Evolutionary conservation across 2,329 filamentous ascomycete species (phyloP), one percentile per base, ranked within the genome.

Genomic region (Apiospora arundinis): DNA sequence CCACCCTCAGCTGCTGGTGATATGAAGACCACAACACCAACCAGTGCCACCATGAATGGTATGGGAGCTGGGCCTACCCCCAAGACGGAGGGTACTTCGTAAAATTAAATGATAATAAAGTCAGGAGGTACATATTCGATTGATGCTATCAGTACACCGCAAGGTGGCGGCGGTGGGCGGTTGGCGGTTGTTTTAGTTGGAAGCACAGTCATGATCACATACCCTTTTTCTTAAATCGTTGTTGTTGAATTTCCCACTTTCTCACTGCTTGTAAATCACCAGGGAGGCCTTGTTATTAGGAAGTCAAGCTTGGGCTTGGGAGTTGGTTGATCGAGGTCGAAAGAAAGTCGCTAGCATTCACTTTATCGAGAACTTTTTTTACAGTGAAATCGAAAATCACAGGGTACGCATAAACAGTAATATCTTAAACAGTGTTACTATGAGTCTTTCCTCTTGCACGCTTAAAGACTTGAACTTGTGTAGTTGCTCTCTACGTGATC

Each of bases 1-100:
- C 83, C 87, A 14, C 80, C 82, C 11, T 85, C 88, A 23, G 81
- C 84, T 4, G 81, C 88, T 21, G 84, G 82, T 18, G 89, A 91
- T 56, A 80, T 83, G 63, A 91, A 90, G 81, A 88, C 82, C 75
- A 44, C 68, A n/a, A 70, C 68, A n/a, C 68, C 68, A 25, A 65
- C 68, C 40, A 70, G 42, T 21, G 68, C 68, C 9, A 70, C 37
- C n/a, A 63, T 70, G 42, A 70, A 70, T 23, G 68, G 68, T 4
- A 82, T 84, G 76, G 83, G 80, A 9, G 28, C 56, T 23, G 56
- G 18, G 56, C 80, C 85, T 42, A 74, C 80, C 18, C 78, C 85
- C 23, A 89, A 89, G 81, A 78, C 84, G 49, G 88, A 90, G 77
- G 79, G 78, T 18, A 72, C 72, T 40, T 77, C 76, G 56, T 77